Evolutionary conservation across 164 flowering plant species (phyloP).

Genomic region (Nymphaea colorata): DNA sequence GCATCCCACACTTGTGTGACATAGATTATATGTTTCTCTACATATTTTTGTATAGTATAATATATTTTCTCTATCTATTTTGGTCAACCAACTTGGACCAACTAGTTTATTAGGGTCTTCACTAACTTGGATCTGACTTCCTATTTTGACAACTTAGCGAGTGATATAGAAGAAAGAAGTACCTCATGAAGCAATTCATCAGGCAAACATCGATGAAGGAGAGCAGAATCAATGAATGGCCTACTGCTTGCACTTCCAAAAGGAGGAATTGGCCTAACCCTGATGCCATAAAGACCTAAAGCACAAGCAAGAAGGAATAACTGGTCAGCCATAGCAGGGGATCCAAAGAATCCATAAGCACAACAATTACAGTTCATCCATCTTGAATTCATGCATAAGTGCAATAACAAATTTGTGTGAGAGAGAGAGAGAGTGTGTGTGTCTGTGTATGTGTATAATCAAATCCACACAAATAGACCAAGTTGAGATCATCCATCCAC

Average conservation of each 20-base stretch:
- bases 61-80: too few relatives aligned
- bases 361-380: not conserved
- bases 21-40: too few relatives aligned
- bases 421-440: not conserved
- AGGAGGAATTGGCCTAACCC: conserved; percentile 64
- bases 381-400: not conserved
- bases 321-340: not conserved
- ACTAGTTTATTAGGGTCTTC: too few relatives aligned
- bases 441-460: too few relatives aligned
- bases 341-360: not conserved
- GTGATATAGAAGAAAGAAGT: conserved; percentile 2
- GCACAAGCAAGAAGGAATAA: not conserved
- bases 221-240: conserved; percentile 49
- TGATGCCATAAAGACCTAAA: conserved; percentile 80
- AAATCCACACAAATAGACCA: not conserved
- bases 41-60: too few relatives aligned
- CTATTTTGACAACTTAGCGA: too few relatives aligned
- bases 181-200: conserved; percentile 92
- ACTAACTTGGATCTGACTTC: too few relatives aligned
- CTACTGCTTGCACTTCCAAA: conserved; percentile 55
- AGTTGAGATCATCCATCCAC: too few relatives aligned
- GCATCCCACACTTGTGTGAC: too few relatives aligned
- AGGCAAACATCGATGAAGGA: conserved; percentile 70
- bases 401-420: not conserved
- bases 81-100: too few relatives aligned